Percentiles rank a stretch among this genome's conserved stretches.
These are phyloP conservation scores for Leccinum rimulosum DNA, from an alignment of 768 basidiomycete species.

Conservation along the genomic window DNA sequence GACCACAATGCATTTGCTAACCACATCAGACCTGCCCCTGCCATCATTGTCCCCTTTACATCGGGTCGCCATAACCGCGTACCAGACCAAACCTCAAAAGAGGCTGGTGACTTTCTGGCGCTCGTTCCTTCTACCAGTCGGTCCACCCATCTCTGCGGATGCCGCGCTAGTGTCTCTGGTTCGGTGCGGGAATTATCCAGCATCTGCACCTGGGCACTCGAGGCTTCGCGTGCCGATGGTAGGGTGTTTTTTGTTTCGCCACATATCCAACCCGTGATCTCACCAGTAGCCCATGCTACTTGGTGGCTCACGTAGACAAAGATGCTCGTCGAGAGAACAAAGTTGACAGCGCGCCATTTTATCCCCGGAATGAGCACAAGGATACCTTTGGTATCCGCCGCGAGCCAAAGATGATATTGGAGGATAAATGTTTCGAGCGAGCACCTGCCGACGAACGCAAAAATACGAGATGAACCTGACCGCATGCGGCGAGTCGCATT, in stretches of 20 bases:
- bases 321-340: conserved; percentile 68
- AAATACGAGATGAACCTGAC: conserved; percentile 62
- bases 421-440: conserved; percentile 91
- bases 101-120: conserved; percentile 18
- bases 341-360: conserved; percentile 71
- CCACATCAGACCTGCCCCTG: conserved; percentile 56
- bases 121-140: conserved; percentile 40
- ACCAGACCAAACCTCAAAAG: conserved; percentile 31
- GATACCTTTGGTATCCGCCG: conserved; percentile 79
- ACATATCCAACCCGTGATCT: conserved; percentile 63
- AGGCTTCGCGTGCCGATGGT: conserved; percentile 16
- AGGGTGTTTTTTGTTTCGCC: conserved; percentile 30
- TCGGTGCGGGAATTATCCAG: conserved; percentile 15
- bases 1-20: conserved; percentile 60
- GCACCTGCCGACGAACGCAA: conserved; percentile 82
- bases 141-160: conserved; percentile 48
- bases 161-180: conserved; percentile 39
- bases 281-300: conserved; percentile 71
- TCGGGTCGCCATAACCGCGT: conserved; percentile 37
- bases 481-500: conserved; percentile 73
- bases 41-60: conserved; percentile 39
- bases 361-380: conserved; percentile 77
- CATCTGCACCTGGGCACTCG: neutral
- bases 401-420: conserved; percentile 87
- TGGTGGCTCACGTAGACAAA: conserved; percentile 81